Percentiles rank a stretch among this genome's conserved stretches.
phyloP scores from a whole-genome alignment of 768 basidiomycete species.

The Calocera viscosa region DNA sequence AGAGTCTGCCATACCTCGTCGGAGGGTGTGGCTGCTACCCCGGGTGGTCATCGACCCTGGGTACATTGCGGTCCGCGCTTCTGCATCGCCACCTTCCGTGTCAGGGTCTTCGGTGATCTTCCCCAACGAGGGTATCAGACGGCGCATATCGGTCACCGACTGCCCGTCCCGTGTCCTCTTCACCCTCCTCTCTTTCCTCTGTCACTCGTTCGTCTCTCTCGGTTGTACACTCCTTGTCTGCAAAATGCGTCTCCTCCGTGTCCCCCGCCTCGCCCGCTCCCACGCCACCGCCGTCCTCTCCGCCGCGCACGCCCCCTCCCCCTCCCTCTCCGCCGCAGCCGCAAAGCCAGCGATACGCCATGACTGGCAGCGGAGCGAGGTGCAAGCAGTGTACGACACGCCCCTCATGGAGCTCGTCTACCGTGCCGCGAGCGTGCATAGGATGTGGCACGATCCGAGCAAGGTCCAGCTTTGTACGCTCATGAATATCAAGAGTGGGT shows the following conservation, averaged over 20 bases:
- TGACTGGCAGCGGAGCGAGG: constrained; percentile 67
- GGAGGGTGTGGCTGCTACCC: no score
- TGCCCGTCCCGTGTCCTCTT: not conserved
- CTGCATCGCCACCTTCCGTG: no score
- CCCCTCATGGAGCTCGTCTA: constrained; percentile 85
- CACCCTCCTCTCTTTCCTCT: not conserved
- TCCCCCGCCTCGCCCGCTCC: not conserved
- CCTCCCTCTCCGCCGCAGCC: not conserved
- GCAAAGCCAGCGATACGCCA: constrained; percentile 33
- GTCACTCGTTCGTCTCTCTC: not conserved
- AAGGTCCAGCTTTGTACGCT: constrained; percentile 94
- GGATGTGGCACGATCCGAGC: constrained; percentile 71
- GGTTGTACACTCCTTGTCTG: not conserved
- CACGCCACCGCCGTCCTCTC: not conserved
- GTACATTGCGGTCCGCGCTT: no score
- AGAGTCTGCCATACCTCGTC: not conserved
- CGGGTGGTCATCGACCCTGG: no score
- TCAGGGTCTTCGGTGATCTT: no score
- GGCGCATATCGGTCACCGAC: not conserved
- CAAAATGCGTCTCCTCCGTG: not conserved
- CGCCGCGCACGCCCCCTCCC: not conserved
- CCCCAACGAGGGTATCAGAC: not conserved
- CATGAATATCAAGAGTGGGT: constrained; percentile 96
- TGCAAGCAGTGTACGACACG: constrained; percentile 71
- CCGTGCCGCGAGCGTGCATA: constrained; percentile 65